A percentile compares a stretch with the other conserved stretches of the same genome.
These are phyloP conservation scores for Diplogelasinospora grovesii DNA, from an alignment of 495 filamentous ascomycete genomes.

Conservation along the genomic window DNA sequence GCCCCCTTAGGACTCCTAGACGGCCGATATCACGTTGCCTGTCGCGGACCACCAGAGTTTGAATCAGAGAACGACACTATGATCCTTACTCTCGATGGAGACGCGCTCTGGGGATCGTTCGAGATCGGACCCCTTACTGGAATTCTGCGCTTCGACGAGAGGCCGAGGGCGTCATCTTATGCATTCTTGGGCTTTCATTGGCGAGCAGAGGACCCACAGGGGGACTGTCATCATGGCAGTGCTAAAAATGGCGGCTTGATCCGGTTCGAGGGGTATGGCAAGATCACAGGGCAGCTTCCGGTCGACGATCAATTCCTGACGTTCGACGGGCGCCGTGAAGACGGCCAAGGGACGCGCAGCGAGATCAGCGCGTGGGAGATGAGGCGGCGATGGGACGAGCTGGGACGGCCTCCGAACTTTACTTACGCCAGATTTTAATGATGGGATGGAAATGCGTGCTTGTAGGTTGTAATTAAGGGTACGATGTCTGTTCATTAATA, in stretches of 20 bases:
- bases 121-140: slow-evolving; percentile 25
- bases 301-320: slow-evolving; percentile 9
- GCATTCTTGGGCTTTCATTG: slow-evolving; percentile 17
- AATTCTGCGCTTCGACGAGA: slow-evolving; percentile 19
- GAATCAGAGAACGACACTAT: slow-evolving; percentile 16
- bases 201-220: slow-evolving; percentile 23
- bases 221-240: slow-evolving; percentile 9
- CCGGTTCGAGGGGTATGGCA: slow-evolving; percentile 25
- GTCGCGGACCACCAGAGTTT: slow-evolving; percentile 7
- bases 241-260: slow-evolving; percentile 18
- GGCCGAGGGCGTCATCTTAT: slow-evolving; percentile 23
- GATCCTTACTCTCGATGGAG: slow-evolving; percentile 27
- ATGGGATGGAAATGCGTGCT: too few species aligned
- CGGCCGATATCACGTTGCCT: slow-evolving; percentile 36
- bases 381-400: slow-evolving; percentile 19
- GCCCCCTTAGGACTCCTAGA: slow-evolving; percentile 36
- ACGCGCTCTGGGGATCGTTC: slow-evolving; percentile 27
- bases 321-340: slow-evolving; percentile 15
- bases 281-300: slow-evolving; percentile 19
- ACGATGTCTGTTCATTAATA: too few species aligned
- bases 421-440: too few species aligned
- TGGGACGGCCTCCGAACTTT: too few species aligned
- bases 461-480: too few species aligned
- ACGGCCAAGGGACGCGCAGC: slow-evolving; percentile 24
- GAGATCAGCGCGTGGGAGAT: slow-evolving; percentile 21